Percentiles rank a stretch among this genome's conserved stretches.
Evolutionary conservation across 176 grass and related monocot species (phyloP).

Genomic region (Raddia distichophylla): DNA sequence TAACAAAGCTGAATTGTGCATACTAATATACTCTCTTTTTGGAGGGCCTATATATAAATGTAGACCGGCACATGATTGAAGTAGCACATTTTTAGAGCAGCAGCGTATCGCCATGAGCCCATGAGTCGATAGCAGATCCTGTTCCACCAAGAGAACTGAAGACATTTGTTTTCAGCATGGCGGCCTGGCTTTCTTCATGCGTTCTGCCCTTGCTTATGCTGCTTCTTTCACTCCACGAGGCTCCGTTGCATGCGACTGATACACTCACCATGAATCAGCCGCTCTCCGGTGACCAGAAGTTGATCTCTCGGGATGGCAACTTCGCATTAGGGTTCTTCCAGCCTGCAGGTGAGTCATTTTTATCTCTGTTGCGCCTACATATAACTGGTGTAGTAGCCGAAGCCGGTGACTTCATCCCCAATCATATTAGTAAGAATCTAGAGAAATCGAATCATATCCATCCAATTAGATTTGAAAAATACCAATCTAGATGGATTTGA

Average conservation of each 20-base stretch:
- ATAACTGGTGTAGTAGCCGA: neutral
- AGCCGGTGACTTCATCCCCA: neutral
- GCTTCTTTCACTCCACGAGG: neutral
- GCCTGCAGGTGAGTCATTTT: constrained; percentile 9
- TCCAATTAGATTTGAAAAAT: too few species aligned
- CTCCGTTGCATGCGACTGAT: constrained; percentile 6
- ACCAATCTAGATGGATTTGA: too few species aligned
- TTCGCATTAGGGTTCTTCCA: constrained; percentile 41
- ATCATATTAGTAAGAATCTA: neutral
- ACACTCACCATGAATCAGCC: neutral
- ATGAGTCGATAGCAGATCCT: constrained; percentile 5
- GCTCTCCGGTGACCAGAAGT: constrained; percentile 31
- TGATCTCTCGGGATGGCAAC: constrained; percentile 33
- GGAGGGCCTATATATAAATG: too few species aligned
- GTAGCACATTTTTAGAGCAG: neutral
- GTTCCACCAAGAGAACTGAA: neutral
- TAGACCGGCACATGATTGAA: neutral
- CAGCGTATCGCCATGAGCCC: neutral
- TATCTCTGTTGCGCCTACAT: neutral
- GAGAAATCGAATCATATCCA: neutral
- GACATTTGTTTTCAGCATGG: neutral
- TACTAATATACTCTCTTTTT: too few species aligned
- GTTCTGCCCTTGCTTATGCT: neutral
- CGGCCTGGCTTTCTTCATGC: neutral
- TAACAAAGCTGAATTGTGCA: too few species aligned